Conservation (phyloP, 1,139 yeast genomes). For the Protomyces pachydermus region DNA sequence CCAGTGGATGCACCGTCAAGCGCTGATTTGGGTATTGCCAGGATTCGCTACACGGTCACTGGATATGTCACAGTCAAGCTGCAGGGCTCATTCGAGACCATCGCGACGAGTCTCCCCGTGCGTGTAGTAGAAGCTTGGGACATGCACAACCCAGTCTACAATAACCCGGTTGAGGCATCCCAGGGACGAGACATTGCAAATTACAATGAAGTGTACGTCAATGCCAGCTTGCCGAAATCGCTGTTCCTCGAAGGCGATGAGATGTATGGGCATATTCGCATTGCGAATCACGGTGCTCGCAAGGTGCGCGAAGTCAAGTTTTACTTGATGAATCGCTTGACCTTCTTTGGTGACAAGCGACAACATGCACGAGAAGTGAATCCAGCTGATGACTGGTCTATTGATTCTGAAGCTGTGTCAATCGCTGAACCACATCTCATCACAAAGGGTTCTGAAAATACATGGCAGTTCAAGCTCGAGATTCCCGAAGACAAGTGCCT, state of each 20-base stretch:
- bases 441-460: constrained; percentile 3
- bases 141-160: constrained; percentile 27
- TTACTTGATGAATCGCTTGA: constrained; percentile 13
- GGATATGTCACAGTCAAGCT: constrained; percentile 28
- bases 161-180: constrained; percentile 6
- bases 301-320: constrained; percentile 23
- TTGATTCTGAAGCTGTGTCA: constrained; percentile 5
- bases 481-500: constrained; percentile 9
- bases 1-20: constrained; percentile 30
- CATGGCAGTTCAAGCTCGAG: constrained; percentile 12
- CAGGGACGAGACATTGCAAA: constrained; percentile 25
- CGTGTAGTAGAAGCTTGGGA: constrained; percentile 32
- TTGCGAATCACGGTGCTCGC: constrained; percentile 15
- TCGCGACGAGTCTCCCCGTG: constrained; percentile 20
- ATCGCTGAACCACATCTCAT: constrained; percentile 10
- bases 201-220: constrained; percentile 16
- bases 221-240: constrained; percentile 12
- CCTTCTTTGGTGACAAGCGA: constrained; percentile 24
- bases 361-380: constrained; percentile 1
- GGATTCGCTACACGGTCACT: constrained; percentile 26
- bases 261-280: constrained; percentile 9
- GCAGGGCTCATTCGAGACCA: constrained; percentile 21
- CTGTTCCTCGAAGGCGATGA: constrained; percentile 10
- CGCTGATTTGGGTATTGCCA: constrained; percentile 19
- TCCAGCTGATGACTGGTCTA: constrained; percentile 1